Conservation (phyloP, 192 early-diverging fungal genomes). For the Entomortierella beljakovae region DNA sequence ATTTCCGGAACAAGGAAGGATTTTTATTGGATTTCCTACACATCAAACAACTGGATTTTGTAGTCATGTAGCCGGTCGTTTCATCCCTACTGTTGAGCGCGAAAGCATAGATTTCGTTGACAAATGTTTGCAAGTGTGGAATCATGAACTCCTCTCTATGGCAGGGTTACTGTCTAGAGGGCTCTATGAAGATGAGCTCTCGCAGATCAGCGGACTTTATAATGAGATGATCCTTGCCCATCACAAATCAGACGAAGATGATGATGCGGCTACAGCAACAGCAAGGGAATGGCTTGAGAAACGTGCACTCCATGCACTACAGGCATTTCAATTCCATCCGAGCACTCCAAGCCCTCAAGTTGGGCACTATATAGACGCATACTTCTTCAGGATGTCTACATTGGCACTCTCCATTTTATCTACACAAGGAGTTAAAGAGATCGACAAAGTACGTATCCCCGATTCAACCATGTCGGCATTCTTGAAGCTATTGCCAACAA, state of each 20-base stretch:
- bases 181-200: slow-evolving; percentile 83
- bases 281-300: slow-evolving; percentile 66
- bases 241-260: slow-evolving; percentile 44
- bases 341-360: slow-evolving; percentile 81
- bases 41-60: slow-evolving; percentile 91
- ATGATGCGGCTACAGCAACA: slow-evolving; percentile 57
- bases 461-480: slow-evolving; percentile 69
- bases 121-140: slow-evolving; percentile 80
- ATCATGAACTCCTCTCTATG: slow-evolving; percentile 82
- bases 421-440: slow-evolving; percentile 68
- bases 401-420: slow-evolving; percentile 71
- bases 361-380: slow-evolving; percentile 64
- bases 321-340: slow-evolving; percentile 72
- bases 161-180: slow-evolving; percentile 79
- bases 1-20: slow-evolving; percentile 79
- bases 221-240: slow-evolving; percentile 52
- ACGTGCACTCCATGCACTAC: slow-evolving; percentile 74
- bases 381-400: slow-evolving; percentile 67
- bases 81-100: slow-evolving; percentile 94
- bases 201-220: slow-evolving; percentile 66
- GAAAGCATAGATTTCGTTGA: slow-evolving; percentile 93
- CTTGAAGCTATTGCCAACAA: slow-evolving; percentile 71
- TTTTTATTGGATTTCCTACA: slow-evolving; percentile 93
- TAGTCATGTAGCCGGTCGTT: slow-evolving; percentile 80
- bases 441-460: slow-evolving; percentile 69